Evolutionary conservation across 805 yeast genomes (phyloP).

Genomic region (Kuraishia floccosa): DNA sequence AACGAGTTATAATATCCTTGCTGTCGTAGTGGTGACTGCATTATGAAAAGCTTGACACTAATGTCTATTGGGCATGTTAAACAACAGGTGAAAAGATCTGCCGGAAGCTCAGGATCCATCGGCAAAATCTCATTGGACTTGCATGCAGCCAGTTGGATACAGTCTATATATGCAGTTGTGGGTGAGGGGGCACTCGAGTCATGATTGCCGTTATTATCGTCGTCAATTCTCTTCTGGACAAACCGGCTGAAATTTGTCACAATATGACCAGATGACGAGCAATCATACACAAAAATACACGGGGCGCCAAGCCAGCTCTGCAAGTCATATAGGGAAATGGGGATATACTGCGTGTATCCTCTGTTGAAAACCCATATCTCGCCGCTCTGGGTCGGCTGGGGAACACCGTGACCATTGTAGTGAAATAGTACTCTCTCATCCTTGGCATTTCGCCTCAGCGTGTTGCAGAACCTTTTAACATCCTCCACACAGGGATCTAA

Average conservation of each 20-base stretch:
- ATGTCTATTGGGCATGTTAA: constrained; percentile 93
- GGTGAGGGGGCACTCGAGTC: constrained; percentile 49
- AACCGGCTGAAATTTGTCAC: constrained; percentile 82
- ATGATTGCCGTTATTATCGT: constrained; percentile 57
- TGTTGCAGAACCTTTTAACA: constrained; percentile 81
- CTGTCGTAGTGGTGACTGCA: constrained; percentile 59
- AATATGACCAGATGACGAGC: constrained; percentile 90
- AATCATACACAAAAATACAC: constrained; percentile 88
- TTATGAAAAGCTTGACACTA: constrained; percentile 81
- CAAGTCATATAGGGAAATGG: constrained; percentile 86
- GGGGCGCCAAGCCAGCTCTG: constrained; percentile 99
- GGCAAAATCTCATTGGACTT: constrained; percentile 77
- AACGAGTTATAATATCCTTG: constrained; percentile 39
- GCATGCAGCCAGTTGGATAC: constrained; percentile 92
- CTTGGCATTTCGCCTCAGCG: constrained; percentile 79
- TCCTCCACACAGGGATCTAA: constrained; percentile 95
- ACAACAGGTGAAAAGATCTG: constrained; percentile 92
- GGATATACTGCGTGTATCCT: constrained; percentile 95
- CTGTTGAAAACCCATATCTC: constrained; percentile 98
- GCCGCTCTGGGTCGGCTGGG: constrained; percentile 91
- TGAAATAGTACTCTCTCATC: constrained; percentile 91
- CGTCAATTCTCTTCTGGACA: constrained; percentile 81
- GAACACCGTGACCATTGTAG: constrained; percentile 98
- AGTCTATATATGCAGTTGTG: constrained; percentile 63
- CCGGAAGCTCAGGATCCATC: constrained; percentile 90